A percentile compares a stretch with the other conserved stretches of the same genome.
Evolutionary conservation across 352 stramenopile genomes (phyloP).

Genomic region (Globisporangium paddicum): DNA sequence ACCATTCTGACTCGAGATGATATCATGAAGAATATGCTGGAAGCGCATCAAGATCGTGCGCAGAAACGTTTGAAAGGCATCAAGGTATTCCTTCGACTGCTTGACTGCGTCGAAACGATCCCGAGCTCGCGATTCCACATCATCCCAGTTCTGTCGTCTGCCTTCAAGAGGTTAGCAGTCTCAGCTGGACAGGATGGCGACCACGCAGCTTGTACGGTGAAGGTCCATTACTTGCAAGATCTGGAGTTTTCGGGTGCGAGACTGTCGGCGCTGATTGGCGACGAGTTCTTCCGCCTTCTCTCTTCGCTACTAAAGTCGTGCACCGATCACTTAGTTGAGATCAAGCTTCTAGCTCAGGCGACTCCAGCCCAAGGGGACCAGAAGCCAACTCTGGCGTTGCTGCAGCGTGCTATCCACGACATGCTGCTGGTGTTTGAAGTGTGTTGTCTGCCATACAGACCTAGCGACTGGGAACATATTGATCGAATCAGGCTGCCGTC

Average conservation of each 20-base stretch:
- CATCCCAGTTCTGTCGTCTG: slow-evolving; percentile 62
- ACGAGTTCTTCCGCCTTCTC: slow-evolving; percentile 69
- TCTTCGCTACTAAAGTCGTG: slow-evolving; percentile 44
- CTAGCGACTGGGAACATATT: slow-evolving; percentile 59
- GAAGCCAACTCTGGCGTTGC: slow-evolving; percentile 17
- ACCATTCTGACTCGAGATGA: slow-evolving; percentile 29
- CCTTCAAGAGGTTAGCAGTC: slow-evolving; percentile 53
- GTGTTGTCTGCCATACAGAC: slow-evolving; percentile 71
- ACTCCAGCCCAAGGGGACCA: slow-evolving; percentile 6
- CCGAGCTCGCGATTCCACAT: slow-evolving; percentile 63
- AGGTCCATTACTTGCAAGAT: slow-evolving; percentile 73
- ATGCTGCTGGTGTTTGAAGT: slow-evolving; percentile 72
- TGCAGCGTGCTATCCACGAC: slow-evolving; percentile 61
- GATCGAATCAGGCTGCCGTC: slow-evolving; percentile 50
- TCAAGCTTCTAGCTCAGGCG: slow-evolving; percentile 30
- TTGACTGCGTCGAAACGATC: slow-evolving; percentile 50
- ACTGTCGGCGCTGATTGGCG: slow-evolving; percentile 36
- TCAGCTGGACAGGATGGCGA: not conserved
- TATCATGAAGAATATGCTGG: slow-evolving; percentile 40
- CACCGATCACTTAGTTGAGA: slow-evolving; percentile 27
- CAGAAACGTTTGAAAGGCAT: slow-evolving; percentile 55
- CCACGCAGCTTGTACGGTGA: slow-evolving; percentile 23
- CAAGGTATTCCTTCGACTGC: slow-evolving; percentile 53
- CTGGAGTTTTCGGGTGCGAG: slow-evolving; percentile 62
- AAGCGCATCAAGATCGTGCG: slow-evolving; percentile 43